These are phyloP conservation scores for Nicotiana undulata DNA, from an alignment of 257 asterid genomes.

Conservation along the genomic window DNA sequence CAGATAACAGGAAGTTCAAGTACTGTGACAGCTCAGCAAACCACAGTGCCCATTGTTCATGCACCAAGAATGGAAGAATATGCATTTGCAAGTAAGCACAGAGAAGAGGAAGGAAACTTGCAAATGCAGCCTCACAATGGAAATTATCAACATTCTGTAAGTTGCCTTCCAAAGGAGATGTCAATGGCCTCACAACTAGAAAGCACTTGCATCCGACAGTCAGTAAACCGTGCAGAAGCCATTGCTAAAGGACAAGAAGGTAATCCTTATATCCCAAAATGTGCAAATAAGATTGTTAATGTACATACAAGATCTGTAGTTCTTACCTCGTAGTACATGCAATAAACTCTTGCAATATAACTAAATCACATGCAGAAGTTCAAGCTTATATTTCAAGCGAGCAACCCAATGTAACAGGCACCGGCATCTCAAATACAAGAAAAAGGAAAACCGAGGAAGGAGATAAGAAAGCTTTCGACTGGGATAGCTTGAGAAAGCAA, in stretches of 20 bases:
- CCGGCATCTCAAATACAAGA: slow-evolving; percentile 32
- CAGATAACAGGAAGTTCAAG: slow-evolving; percentile 21
- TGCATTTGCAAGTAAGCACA: slow-evolving; percentile 16
- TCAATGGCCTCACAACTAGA: slow-evolving; percentile 26
- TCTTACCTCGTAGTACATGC: background rate
- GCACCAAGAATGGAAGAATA: slow-evolving; percentile 19
- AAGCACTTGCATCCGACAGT: slow-evolving; percentile 14
- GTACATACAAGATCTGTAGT: background rate
- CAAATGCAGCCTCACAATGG: slow-evolving; percentile 19
- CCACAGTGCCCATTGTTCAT: slow-evolving; percentile 24
- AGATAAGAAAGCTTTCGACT: slow-evolving; percentile 39
- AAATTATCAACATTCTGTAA: slow-evolving; percentile 23
- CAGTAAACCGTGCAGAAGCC: slow-evolving; percentile 35
- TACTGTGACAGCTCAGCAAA: slow-evolving; percentile 21
- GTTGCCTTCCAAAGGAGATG: slow-evolving; percentile 21
- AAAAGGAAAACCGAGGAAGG: slow-evolving; percentile 51
- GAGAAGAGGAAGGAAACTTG: slow-evolving; percentile 13
- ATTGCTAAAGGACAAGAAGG: slow-evolving; percentile 31
- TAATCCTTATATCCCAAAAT: slow-evolving; percentile 14
- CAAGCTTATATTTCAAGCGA: slow-evolving; percentile 13
- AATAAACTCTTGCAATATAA: background rate
- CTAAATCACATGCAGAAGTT: slow-evolving; percentile 18
- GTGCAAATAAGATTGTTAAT: background rate
- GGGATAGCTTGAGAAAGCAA: slow-evolving; percentile 82
- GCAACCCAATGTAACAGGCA: slow-evolving; percentile 17